These are phyloP conservation scores for Starmerella scarabaei DNA, from an alignment of 805 yeast genomes.

Conservation along the genomic window DNA sequence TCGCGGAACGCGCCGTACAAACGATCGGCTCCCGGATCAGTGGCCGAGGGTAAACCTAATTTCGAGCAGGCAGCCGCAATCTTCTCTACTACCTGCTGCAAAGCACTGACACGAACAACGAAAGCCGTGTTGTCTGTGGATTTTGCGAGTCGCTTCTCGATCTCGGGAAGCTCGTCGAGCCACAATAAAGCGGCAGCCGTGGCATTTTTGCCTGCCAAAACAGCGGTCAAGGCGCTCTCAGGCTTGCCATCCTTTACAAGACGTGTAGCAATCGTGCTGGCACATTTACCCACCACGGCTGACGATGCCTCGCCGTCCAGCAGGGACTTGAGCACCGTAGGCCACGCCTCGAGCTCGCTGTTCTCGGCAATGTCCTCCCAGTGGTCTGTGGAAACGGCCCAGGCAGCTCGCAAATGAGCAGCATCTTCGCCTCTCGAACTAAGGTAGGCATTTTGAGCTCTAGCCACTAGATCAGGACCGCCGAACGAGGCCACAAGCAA, in stretches of 20 bases:
- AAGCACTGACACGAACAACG: slow-evolving; percentile 72
- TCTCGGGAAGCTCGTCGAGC: slow-evolving; percentile 55
- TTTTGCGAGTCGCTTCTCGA: slow-evolving; percentile 33
- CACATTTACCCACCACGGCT: not conserved
- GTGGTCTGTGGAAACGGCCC: slow-evolving; percentile 42
- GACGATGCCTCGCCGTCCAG: slow-evolving; percentile 8
- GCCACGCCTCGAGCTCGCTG: slow-evolving; percentile 73
- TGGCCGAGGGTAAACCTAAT: slow-evolving; percentile 20
- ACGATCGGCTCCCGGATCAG: slow-evolving; percentile 29
- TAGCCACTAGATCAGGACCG: slow-evolving; percentile 39
- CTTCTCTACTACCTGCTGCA: slow-evolving; percentile 73
- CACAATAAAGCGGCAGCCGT: slow-evolving; percentile 71
- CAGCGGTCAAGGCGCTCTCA: slow-evolving; percentile 63
- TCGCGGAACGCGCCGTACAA: slow-evolving; percentile 59
- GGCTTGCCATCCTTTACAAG: slow-evolving; percentile 42
- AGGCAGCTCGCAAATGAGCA: slow-evolving; percentile 60
- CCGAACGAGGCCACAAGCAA: slow-evolving; percentile 60
- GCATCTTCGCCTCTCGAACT: slow-evolving; percentile 39
- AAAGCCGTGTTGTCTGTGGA: slow-evolving; percentile 42
- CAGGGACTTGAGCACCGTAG: slow-evolving; percentile 55
- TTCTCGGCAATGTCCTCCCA: slow-evolving; percentile 62
- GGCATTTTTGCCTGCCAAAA: slow-evolving; percentile 66
- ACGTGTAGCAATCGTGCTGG: slow-evolving; percentile 50
- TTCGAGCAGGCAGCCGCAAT: slow-evolving; percentile 48
- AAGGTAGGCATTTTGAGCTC: slow-evolving; percentile 63